Percentiles rank a stretch among this genome's conserved stretches.
Conservation (phyloP, 352 stramenopile genomes). For the Phytophthora europaea region DNA sequence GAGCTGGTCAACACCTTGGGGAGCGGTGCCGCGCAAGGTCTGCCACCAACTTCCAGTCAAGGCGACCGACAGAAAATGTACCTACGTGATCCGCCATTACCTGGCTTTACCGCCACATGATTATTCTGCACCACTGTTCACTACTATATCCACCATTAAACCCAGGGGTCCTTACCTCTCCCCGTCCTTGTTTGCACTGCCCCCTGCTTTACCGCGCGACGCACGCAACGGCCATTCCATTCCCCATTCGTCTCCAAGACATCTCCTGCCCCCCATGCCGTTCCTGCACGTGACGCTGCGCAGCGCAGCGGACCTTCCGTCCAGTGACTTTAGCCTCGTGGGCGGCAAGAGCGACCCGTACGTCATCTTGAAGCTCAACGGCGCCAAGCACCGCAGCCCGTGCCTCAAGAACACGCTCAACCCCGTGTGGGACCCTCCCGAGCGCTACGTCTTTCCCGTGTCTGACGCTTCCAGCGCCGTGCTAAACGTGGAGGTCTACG, state of each 20-base stretch:
- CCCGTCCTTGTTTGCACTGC: neutral
- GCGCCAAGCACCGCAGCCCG: conserved; percentile 61
- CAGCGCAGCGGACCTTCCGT: conserved; percentile 59
- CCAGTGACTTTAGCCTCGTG: conserved; percentile 65
- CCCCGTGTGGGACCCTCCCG: conserved; percentile 66
- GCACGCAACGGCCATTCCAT: conserved; percentile 10
- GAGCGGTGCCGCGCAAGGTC: neutral
- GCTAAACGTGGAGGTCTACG: conserved; percentile 67
- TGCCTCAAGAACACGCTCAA: conserved; percentile 77
- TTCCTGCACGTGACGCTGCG: conserved; percentile 64
- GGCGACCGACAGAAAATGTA: conserved; percentile 2
- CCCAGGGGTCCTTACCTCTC: conserved; percentile 4
- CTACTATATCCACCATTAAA: neutral
- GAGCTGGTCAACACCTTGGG: neutral
- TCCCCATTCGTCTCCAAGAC: conserved; percentile 24
- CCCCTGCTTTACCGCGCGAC: conserved; percentile 1
- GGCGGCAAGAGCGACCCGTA: conserved; percentile 83
- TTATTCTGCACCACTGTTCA: neutral
- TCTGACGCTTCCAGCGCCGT: conserved; percentile 51
- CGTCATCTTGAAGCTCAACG: conserved; percentile 66
- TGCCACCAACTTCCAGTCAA: neutral
- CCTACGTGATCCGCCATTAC: conserved; percentile 3
- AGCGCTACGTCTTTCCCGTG: conserved; percentile 72
- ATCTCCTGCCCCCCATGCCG: conserved; percentile 39
- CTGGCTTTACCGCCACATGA: neutral